Conservation (phyloP, 1,139 yeast species). For the Debaryomyces fabryi region DNA sequence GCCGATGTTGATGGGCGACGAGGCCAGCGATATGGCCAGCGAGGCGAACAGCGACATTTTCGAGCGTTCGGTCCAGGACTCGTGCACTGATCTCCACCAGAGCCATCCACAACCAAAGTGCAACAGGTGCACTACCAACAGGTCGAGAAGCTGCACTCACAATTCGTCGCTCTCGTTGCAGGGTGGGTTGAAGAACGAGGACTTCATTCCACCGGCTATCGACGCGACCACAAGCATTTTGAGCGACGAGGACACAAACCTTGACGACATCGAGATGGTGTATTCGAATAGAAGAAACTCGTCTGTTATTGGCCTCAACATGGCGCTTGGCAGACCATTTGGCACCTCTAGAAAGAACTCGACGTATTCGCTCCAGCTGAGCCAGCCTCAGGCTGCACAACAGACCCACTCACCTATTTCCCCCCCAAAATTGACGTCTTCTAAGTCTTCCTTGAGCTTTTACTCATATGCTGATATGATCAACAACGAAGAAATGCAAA, state of each 20-base stretch:
- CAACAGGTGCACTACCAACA: conserved; percentile 16
- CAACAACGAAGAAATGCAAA: conserved; percentile 58
- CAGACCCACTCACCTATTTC: conserved; percentile 28
- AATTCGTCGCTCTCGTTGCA: conserved; percentile 31
- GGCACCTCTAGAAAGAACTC: conserved; percentile 48
- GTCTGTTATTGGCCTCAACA: conserved; percentile 58
- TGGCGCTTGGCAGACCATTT: conserved; percentile 57
- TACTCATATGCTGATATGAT: conserved; percentile 82
- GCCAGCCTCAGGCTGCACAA: conserved; percentile 12
- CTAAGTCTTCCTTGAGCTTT: conserved; percentile 62
- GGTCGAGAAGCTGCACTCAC: conserved; percentile 30
- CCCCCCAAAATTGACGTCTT: conserved; percentile 42
- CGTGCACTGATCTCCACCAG: conserved; percentile 15
- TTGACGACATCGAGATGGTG: conserved; percentile 71
- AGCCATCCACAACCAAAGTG: conserved; percentile 22
- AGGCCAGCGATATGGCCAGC: background rate
- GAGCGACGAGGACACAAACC: conserved; percentile 55
- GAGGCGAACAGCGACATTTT: conserved; percentile 37
- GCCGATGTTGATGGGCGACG: conserved; percentile 10
- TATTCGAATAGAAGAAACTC: conserved; percentile 62
- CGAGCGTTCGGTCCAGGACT: conserved; percentile 65
- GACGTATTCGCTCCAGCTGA: conserved; percentile 34
- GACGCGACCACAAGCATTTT: conserved; percentile 75
- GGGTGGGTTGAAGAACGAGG: conserved; percentile 48
- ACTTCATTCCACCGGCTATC: conserved; percentile 79